Percentiles rank a stretch among this genome's conserved stretches.
Evolutionary conservation across 2,329 filamentous ascomycete genomes (phyloP).

Genomic region (Fusarium pilosicola): DNA sequence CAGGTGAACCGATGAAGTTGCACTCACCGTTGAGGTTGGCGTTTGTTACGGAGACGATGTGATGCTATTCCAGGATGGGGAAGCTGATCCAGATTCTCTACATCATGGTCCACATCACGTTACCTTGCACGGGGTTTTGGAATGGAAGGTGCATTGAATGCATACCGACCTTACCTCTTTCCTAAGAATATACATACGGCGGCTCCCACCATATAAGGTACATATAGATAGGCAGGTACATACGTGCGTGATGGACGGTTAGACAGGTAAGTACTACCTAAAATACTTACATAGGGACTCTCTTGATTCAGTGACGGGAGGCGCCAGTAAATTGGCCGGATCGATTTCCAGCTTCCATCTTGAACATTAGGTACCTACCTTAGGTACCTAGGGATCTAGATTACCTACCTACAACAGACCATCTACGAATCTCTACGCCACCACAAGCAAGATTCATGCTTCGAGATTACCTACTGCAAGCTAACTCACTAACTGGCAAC

Average conservation of each 20-base stretch:
- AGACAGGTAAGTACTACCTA: neutral
- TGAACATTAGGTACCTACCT: neutral
- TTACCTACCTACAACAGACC: neutral
- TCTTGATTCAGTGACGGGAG: neutral
- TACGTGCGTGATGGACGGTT: neutral
- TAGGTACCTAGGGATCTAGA: too few relatives aligned
- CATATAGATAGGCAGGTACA: neutral
- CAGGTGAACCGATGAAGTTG: slow-evolving; percentile 17
- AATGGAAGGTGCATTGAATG: slow-evolving; percentile 16
- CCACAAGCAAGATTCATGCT: neutral
- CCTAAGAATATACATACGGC: slow-evolving; percentile 6
- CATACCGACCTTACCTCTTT: slow-evolving; percentile 12
- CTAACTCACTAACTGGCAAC: neutral
- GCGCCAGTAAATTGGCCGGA: neutral
- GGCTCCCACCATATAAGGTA: neutral
- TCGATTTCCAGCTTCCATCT: neutral
- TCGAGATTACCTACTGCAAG: neutral
- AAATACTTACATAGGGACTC: neutral
- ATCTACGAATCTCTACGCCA: neutral
- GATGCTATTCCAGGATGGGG: slow-evolving; percentile 19
- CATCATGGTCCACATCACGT: slow-evolving; percentile 31
- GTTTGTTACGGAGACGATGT: slow-evolving; percentile 30
- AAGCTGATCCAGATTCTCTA: slow-evolving; percentile 18
- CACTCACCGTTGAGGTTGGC: slow-evolving; percentile 32
- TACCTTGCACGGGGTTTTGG: slow-evolving; percentile 30